Conservation (phyloP, 139 green algal species). For the Monoraphidium neglectum region DNA sequence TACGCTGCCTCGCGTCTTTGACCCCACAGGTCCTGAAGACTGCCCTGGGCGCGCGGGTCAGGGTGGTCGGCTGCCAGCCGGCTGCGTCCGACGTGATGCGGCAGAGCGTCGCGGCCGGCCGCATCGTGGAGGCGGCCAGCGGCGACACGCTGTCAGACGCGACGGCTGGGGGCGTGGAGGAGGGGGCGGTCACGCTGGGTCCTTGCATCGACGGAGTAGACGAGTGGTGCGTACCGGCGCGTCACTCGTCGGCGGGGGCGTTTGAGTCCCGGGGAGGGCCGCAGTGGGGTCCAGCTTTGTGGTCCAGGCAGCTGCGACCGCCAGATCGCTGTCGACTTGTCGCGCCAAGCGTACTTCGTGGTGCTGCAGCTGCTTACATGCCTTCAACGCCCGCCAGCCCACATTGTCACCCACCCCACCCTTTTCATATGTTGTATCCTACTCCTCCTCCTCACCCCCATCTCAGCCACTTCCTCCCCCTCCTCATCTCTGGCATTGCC, state of each 20-base stretch:
- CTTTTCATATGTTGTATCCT: too few relatives aligned
- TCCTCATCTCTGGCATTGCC: too few relatives aligned
- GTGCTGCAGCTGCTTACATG: too few relatives aligned
- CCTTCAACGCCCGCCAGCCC: too few relatives aligned
- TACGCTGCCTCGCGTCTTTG: background rate
- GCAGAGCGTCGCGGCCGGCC: slow-evolving; percentile 42
- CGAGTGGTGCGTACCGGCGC: slow-evolving; percentile 28
- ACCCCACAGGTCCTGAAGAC: slow-evolving; percentile 12
- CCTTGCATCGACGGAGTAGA: slow-evolving; percentile 57
- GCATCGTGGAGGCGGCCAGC: slow-evolving; percentile 29
- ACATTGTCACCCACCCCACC: too few relatives aligned
- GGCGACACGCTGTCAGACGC: slow-evolving; percentile 55
- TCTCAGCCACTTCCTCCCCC: too few relatives aligned
- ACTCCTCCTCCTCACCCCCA: too few relatives aligned
- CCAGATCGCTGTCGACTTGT: too few relatives aligned
- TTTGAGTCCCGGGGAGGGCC: background rate
- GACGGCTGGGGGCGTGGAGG: slow-evolving; percentile 62
- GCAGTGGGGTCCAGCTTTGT: background rate
- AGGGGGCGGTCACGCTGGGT: slow-evolving; percentile 47
- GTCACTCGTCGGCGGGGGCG: slow-evolving; percentile 15
- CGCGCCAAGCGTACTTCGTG: too few relatives aligned
- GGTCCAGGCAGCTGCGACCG: too few relatives aligned
- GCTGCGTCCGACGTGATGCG: slow-evolving; percentile 52
- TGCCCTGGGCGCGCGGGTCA: too few relatives aligned
- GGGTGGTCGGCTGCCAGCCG: slow-evolving; percentile 55